Evolutionary conservation across 2,329 filamentous ascomycete species (phyloP), one percentile per base, ranked within the genome.

Genomic region (Ceratocystis albifundus): DNA sequence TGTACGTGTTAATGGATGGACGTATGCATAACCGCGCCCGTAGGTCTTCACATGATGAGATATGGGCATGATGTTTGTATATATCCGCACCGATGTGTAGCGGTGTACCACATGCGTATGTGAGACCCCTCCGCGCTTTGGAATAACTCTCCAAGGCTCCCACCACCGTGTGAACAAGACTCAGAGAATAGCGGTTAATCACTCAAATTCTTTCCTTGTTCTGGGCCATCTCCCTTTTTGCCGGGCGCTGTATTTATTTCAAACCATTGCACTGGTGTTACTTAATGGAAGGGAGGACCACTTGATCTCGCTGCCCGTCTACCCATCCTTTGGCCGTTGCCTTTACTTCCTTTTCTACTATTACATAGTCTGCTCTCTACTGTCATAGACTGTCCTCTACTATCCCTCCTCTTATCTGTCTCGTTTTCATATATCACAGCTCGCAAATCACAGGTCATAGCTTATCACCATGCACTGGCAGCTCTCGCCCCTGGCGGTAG

Each of bases 391-490:
- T 41, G 12, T 12, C 36, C 10, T 41, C 10, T 41, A 15, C 36
- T 41, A 4, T 15, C 36, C 36, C 4, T 4, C 36, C 12, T 41
- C 36, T 41, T 15, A 10, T 41, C 36, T 41, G 36, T 1, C 36
- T 41, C 22, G 4, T 15, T 41, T 4, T 41, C 48, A 10, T 8
- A 7, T 3, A 53, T 48, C 46, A 15, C 36, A 15, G 36, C 4
- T 15, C 36, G 36, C 10, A 41, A 15, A 41, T 12, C 36, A 41
- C 36, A 12, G 10, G 2, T 12, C 36, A 41, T 41, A 12, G 10
- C 3, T 41, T 44, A 28, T 45, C 22, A 65, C 22, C 28, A 67
- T 67, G 66, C 25, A 57, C 30, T 53, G 41, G n/a, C 20, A 41
- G 15, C 5, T 46, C 7, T 45, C 53, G 30, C 20, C 50, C 12